A percentile compares a stretch with the other conserved stretches of the same genome.
phyloP scores from a whole-genome alignment of 495 filamentous ascomycete genomes.

The Saxispiralis lemnorum region DNA sequence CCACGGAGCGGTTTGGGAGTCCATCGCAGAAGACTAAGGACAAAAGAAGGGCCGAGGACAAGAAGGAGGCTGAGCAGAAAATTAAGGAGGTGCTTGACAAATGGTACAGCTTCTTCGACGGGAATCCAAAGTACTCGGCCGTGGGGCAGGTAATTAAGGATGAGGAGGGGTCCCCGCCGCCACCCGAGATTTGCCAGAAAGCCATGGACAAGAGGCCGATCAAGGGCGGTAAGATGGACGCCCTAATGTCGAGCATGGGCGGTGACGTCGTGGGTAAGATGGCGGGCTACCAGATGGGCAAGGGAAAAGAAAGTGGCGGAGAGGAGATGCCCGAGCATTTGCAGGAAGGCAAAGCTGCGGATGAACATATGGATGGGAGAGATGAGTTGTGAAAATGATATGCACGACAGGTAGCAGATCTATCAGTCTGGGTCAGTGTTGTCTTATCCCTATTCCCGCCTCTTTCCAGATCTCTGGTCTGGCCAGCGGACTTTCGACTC shows the following conservation, averaged over 20 bases:
- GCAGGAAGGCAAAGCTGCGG: too few species aligned
- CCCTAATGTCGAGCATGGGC: background rate
- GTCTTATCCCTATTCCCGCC: too few species aligned
- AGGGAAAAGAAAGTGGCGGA: too few species aligned
- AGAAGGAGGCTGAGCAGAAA: constrained; percentile 31
- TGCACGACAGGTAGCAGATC: too few species aligned
- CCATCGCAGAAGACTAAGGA: constrained; percentile 10
- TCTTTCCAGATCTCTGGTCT: too few species aligned
- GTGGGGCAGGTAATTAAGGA: constrained; percentile 19
- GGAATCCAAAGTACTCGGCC: constrained; percentile 20
- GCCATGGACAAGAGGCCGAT: constrained; percentile 20
- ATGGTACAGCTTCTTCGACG: constrained; percentile 52
- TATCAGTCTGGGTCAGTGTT: too few species aligned
- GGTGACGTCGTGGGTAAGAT: background rate
- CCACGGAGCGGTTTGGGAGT: constrained; percentile 21
- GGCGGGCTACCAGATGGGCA: too few species aligned
- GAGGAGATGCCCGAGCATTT: too few species aligned
- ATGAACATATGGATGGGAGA: too few species aligned
- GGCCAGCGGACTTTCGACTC: too few species aligned
- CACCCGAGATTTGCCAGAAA: constrained; percentile 19
- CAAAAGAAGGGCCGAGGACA: constrained; percentile 20
- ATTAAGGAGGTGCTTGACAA: constrained; percentile 39
- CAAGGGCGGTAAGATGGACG: constrained; percentile 1
- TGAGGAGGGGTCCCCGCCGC: constrained; percentile 14
- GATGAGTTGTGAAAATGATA: too few species aligned